A percentile compares a stretch with the other conserved stretches of the same genome.
phyloP scores from a whole-genome alignment of 257 asterid genomes.

The Asclepias syriaca region DNA sequence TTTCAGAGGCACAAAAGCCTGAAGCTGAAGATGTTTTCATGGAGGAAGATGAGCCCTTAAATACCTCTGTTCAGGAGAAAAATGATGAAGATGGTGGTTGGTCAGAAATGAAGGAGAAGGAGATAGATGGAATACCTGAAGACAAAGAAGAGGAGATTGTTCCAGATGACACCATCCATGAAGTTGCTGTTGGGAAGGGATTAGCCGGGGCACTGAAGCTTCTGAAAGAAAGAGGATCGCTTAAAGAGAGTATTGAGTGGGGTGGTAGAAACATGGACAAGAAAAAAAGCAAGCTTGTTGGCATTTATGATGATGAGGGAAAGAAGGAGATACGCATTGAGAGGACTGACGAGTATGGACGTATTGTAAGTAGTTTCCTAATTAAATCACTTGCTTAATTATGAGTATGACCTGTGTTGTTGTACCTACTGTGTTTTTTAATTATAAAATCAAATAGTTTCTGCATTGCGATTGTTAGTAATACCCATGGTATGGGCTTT shows the following conservation, averaged over 20 bases:
- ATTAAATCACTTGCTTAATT: not conserved
- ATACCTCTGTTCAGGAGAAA: slow-evolving; percentile 47
- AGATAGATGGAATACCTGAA: slow-evolving; percentile 38
- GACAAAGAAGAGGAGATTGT: slow-evolving; percentile 54
- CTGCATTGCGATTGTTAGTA: not conserved
- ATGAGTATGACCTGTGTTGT: not conserved
- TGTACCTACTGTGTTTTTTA: not conserved
- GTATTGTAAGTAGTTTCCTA: slow-evolving; percentile 58
- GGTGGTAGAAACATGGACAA: slow-evolving; percentile 99
- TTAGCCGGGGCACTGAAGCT: slow-evolving; percentile 72
- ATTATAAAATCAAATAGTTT: not conserved
- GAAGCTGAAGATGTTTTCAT: slow-evolving; percentile 81
- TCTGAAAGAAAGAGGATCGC: slow-evolving; percentile 79
- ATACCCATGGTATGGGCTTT: not conserved
- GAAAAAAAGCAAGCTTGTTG: slow-evolving; percentile 90
- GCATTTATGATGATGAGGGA: slow-evolving; percentile 55
- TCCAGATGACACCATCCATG: slow-evolving; percentile 78
- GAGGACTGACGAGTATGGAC: slow-evolving; percentile 92
- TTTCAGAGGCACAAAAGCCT: slow-evolving; percentile 62
- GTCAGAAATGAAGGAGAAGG: slow-evolving; percentile 56
- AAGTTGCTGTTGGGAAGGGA: slow-evolving; percentile 88
- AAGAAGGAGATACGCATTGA: slow-evolving; percentile 80
- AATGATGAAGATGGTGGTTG: slow-evolving; percentile 51
- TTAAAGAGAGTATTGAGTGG: slow-evolving; percentile 89
- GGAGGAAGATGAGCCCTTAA: slow-evolving; percentile 78